phyloP scores from a whole-genome alignment of 2,329 filamentous ascomycete species.

The Diaporthe ilicicola region DNA sequence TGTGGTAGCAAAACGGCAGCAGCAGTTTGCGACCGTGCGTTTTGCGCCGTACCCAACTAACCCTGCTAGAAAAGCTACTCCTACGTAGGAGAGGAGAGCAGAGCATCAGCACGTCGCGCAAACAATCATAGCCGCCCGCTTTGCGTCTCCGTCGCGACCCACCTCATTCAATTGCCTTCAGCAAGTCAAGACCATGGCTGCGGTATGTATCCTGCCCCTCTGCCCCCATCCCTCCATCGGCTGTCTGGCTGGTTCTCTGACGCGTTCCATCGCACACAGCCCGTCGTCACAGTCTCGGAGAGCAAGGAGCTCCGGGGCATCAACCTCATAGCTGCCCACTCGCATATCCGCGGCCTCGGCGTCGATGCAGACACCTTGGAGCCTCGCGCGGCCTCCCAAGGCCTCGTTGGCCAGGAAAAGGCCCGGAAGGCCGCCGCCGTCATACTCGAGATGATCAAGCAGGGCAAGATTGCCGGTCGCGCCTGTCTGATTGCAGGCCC shows the following conservation, averaged over 20 bases:
- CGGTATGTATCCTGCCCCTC: slow-evolving; percentile 30
- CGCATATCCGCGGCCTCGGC: slow-evolving; percentile 94
- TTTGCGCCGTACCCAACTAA: slow-evolving; percentile 18
- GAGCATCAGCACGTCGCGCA: slow-evolving; percentile 19
- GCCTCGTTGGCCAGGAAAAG: slow-evolving; percentile 95
- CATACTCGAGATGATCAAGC: slow-evolving; percentile 98
- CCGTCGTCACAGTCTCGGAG: slow-evolving; percentile 84
- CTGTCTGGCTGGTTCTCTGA: not conserved
- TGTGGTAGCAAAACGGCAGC: slow-evolving; percentile 5
- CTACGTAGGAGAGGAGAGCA: not conserved
- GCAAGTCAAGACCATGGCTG: slow-evolving; percentile 31
- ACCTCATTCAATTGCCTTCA: slow-evolving; percentile 17
- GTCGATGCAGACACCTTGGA: slow-evolving; percentile 92
- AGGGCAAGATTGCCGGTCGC: slow-evolving; percentile 96
- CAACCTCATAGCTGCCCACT: slow-evolving; percentile 98
- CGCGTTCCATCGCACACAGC: slow-evolving; percentile 47
- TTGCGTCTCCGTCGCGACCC: slow-evolving; percentile 14
- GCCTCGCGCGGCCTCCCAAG: slow-evolving; percentile 85
- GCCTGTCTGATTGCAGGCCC: slow-evolving; percentile 95
- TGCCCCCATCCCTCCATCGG: not conserved
- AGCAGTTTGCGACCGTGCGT: slow-evolving; percentile 5
- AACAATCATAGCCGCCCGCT: slow-evolving; percentile 20
- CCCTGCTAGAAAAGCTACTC: slow-evolving; percentile 19
- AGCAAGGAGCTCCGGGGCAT: slow-evolving; percentile 94
- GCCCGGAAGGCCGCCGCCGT: slow-evolving; percentile 95